Evolutionary conservation across 805 yeast genomes (phyloP).

Genomic region (Clavispora asparagi): DNA sequence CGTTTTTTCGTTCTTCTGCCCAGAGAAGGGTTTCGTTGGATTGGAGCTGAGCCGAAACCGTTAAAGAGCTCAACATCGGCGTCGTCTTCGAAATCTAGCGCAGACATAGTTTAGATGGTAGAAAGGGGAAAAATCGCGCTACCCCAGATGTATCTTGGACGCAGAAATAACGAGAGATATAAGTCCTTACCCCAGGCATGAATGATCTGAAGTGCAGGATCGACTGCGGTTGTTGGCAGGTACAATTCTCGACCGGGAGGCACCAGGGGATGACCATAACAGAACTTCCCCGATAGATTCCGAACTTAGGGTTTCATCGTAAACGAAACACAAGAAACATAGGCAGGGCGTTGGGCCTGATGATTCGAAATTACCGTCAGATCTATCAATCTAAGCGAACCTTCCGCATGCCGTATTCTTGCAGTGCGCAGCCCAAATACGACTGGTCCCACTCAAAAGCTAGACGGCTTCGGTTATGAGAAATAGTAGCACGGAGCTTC

Average conservation of each 20-base stretch:
- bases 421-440: not conserved
- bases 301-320: too few relatives aligned
- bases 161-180: not conserved
- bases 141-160: not conserved
- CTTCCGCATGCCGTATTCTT: not conserved
- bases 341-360: too few relatives aligned
- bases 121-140: not conserved
- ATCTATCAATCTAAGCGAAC: not conserved
- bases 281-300: too few relatives aligned
- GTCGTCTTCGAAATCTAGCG: constrained; percentile 28
- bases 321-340: too few relatives aligned
- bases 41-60: constrained; percentile 34
- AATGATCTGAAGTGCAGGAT: not conserved
- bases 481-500: too few relatives aligned
- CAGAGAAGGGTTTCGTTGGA: constrained; percentile 22
- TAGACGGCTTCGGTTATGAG: not conserved
- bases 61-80: constrained; percentile 28
- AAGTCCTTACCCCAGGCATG: not conserved
- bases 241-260: too few relatives aligned
- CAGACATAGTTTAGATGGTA: constrained; percentile 18
- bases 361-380: too few relatives aligned
- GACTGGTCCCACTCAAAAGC: not conserved
- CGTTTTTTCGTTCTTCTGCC: constrained; percentile 35
- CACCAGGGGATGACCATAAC: too few relatives aligned
- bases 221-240: not conserved